Base-by-base conservation (phyloP, 129 eudicot genomes). In the Helichrysum umbraculigerum region DNA sequence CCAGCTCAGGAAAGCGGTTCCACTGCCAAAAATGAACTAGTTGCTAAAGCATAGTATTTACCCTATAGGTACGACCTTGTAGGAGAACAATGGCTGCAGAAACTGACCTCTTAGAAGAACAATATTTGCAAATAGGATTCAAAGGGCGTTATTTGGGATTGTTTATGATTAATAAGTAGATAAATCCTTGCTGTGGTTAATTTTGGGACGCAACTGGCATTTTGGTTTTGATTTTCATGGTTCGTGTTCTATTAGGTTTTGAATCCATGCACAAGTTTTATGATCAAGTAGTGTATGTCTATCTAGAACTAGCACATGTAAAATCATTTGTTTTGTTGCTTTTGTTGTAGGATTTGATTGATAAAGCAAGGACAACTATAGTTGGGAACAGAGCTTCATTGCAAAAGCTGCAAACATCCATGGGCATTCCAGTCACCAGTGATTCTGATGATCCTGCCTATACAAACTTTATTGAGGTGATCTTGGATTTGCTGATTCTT, bases 371-470 rank as follows among this genome's bases (percentile, higher is more conserved):
- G 81, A 81, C 90, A 76, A 83, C 80, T 73, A 76, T 93, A 77
- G 88, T 91, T 29, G 91, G 91, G 50, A 93, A 93, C 81, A 87
- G 91, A 70, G 78, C 88, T 68, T 68, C 83, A 56, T 50, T 93
- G 73, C 96, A 91, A 73, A 83, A 76, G 71, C 74, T 93, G 81
- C 97, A 91, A 90, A 76, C 87, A 54, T 90, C 91, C 59, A 76
- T 81, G 61, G 96, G 98, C 7, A 64, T 88, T 76, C 86, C 91
- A 15, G 77, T 87, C 83, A 87, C 83, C 3, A 71, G 77, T 79
- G 96, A 93, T 82, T 85, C 89, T 70, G 89, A 90, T 62, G 98
- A 93, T 84, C 56, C 91, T 71, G 92, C 92, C 16, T 93, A 72
- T 75, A 68, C 79, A 14, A 84, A 37, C 61, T 71, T 70, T 30